Conservation (phyloP, 345 rosid genomes). For the Atalantia buxifolia region DNA sequence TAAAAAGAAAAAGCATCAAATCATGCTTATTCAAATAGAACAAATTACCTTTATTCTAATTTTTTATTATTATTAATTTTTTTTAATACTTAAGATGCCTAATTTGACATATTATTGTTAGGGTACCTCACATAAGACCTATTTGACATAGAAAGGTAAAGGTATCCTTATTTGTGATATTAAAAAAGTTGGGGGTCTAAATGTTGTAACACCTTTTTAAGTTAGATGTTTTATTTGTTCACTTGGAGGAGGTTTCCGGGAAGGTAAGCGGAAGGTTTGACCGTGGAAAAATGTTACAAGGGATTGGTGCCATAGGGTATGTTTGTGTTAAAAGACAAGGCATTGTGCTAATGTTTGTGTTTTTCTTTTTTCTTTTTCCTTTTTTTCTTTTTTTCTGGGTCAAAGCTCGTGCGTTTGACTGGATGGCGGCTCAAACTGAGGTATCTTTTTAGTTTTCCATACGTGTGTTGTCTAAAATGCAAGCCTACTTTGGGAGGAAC, state of each 20-base stretch:
- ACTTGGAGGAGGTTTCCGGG: conserved; percentile 17
- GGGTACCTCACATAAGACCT: not conserved
- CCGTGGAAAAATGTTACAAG: conserved; percentile 9
- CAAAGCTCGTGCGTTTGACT: conserved; percentile 44
- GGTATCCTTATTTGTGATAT: not conserved
- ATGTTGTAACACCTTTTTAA: not conserved
- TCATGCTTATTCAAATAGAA: too few species aligned
- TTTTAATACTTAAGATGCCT: too few species aligned
- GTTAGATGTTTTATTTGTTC: not conserved
- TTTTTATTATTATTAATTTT: too few species aligned
- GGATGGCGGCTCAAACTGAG: conserved; percentile 31
- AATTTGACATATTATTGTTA: too few species aligned
- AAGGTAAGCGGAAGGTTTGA: conserved; percentile 18
- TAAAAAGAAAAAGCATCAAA: too few species aligned
- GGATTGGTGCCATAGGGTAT: not conserved
- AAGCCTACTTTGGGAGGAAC: not conserved
- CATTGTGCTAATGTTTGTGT: not conserved
- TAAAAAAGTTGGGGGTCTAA: not conserved
- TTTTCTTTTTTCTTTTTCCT: too few species aligned
- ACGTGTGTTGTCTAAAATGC: not conserved
- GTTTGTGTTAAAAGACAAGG: not conserved
- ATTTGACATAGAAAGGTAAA: too few species aligned
- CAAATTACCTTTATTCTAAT: too few species aligned
- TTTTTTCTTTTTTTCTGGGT: conserved; percentile 1
- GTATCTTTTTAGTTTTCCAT: not conserved